These are phyloP conservation scores for Colletotrichum lupini DNA, from an alignment of 2,329 filamentous ascomycete species.

Conservation along the genomic window DNA sequence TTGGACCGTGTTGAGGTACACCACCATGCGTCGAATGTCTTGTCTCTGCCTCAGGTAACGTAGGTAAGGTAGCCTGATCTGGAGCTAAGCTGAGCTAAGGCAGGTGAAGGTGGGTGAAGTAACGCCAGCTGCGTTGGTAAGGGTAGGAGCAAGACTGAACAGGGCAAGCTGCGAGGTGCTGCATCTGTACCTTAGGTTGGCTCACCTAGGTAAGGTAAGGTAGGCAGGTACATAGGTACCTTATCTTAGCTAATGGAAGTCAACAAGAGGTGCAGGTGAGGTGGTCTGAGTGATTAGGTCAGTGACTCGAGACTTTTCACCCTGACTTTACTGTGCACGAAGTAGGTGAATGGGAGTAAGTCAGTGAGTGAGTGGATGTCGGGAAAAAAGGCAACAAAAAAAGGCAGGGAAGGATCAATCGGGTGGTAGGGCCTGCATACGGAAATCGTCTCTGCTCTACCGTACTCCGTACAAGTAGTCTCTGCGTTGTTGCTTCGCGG, in stretches of 20 bases:
- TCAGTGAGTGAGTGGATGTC: neutral
- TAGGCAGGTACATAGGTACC: neutral
- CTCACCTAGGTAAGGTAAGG: neutral
- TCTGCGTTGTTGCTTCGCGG: neutral
- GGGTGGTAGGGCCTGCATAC: slow-evolving; percentile 13
- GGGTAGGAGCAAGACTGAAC: neutral
- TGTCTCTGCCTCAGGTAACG: neutral
- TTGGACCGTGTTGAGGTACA: neutral
- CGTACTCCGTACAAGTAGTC: neutral
- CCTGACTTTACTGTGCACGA: neutral
- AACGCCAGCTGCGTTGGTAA: neutral
- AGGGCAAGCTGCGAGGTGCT: neutral
- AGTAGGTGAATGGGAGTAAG: neutral
- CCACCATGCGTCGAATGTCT: neutral
- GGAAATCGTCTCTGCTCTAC: slow-evolving; percentile 3
- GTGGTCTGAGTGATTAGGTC: neutral
- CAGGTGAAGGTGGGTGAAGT: neutral
- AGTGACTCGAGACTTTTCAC: neutral
- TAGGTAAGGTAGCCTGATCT: neutral
- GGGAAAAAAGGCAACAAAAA: neutral
- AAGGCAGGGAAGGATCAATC: neutral
- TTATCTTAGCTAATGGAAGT: neutral
- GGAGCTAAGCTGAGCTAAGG: slow-evolving; percentile 8
- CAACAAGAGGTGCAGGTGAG: neutral
- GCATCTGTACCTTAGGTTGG: neutral